Percentiles rank a stretch among this genome's conserved stretches.
phyloP scores from a whole-genome alignment of 805 yeast species.

The Candida arabinofermentans region DNA sequence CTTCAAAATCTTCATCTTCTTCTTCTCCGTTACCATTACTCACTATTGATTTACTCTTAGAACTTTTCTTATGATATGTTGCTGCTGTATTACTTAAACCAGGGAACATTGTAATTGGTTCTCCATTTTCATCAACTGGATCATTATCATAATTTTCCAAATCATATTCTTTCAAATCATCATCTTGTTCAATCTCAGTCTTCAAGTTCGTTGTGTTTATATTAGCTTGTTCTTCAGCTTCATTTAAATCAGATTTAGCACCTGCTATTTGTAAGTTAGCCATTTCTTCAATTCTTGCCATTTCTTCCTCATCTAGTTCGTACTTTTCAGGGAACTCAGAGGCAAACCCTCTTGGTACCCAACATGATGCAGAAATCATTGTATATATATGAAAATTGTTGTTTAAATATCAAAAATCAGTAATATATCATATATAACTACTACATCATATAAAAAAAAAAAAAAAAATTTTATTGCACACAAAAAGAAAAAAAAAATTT shows the following conservation, averaged over 20 bases:
- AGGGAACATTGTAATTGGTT: constrained; percentile 62
- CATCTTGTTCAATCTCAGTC: constrained; percentile 64
- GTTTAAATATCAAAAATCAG: too few species aligned
- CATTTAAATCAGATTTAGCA: constrained; percentile 61
- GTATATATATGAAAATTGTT: too few species aligned
- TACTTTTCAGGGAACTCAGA: constrained; percentile 88
- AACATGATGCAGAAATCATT: constrained; percentile 87
- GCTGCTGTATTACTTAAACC: constrained; percentile 61
- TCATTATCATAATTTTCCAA: constrained; percentile 81
- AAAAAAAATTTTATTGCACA: not conserved
- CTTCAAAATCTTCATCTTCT: constrained; percentile 34
- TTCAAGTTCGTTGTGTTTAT: constrained; percentile 29
- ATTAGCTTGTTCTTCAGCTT: constrained; percentile 32
- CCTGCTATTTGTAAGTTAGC: constrained; percentile 80
- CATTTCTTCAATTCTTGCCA: constrained; percentile 83
- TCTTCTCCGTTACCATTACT: not conserved
- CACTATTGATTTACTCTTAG: too few species aligned
- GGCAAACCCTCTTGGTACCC: constrained; percentile 97
- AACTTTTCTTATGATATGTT: constrained; percentile 43
- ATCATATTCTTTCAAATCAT: constrained; percentile 84
- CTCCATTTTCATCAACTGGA: constrained; percentile 49
- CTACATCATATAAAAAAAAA: too few species aligned
- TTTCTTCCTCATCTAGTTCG: constrained; percentile 85
- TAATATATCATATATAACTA: too few species aligned
- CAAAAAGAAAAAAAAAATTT: too few species aligned